Percentiles rank a stretch among this genome's conserved stretches.
Evolutionary conservation across 106 monocot genomes (phyloP).

Genomic region (Alisma plantagoaquatica): DNA sequence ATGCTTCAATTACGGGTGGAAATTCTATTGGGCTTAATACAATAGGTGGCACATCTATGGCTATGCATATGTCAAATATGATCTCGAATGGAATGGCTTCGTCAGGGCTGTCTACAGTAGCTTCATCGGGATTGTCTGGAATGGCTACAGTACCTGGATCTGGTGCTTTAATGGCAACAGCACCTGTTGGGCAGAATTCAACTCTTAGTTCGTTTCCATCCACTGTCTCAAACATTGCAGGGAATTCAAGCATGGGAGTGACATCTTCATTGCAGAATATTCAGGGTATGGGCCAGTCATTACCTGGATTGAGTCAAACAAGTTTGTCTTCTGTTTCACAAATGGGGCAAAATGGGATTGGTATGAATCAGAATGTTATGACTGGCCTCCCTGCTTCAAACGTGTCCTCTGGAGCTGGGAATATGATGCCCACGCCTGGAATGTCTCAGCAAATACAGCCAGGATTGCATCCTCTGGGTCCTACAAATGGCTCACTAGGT

Average conservation of each 20-base stretch:
- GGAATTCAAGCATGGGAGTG: conserved; percentile 55
- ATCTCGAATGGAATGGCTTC: conserved; percentile 79
- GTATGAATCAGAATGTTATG: conserved; percentile 52
- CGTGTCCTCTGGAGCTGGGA: conserved; percentile 64
- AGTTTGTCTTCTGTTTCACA: conserved; percentile 40
- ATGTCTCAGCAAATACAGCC: conserved; percentile 47
- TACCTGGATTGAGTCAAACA: conserved; percentile 49
- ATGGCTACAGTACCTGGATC: too few species aligned
- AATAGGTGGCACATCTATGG: conserved; percentile 53
- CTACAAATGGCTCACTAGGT: conserved; percentile 46
- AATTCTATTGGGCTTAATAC: conserved; percentile 54
- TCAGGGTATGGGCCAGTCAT: conserved; percentile 49
- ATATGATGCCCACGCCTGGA: conserved; percentile 97
- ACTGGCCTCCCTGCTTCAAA: conserved; percentile 34
- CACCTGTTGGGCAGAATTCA: conserved; percentile 56
- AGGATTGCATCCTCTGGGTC: conserved; percentile 44
- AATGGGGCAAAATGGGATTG: conserved; percentile 74
- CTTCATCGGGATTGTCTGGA: conserved; percentile 50
- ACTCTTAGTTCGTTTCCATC: conserved; percentile 57
- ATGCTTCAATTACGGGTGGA: conserved; percentile 48
- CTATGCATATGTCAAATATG: conserved; percentile 90
- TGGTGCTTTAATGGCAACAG: conserved; percentile 26
- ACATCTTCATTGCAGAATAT: conserved; percentile 49
- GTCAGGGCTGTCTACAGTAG: conserved; percentile 42
- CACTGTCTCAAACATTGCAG: conserved; percentile 45